phyloP scores from a whole-genome alignment of 106 monocot species.

The Gastrodia elata region DNA sequence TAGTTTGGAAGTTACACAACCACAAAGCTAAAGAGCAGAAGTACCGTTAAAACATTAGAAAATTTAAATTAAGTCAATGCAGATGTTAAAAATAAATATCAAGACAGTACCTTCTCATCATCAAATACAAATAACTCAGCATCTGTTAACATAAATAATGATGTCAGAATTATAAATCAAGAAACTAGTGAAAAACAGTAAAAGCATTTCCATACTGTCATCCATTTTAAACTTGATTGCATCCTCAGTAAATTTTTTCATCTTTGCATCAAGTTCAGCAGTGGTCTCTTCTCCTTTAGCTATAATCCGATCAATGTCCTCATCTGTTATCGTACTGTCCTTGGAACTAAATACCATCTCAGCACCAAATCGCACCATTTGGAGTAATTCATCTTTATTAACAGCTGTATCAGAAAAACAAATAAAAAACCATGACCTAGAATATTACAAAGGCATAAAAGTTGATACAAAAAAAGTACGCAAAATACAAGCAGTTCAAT shows the following conservation, averaged over 20 bases:
- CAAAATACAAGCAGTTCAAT: not conserved
- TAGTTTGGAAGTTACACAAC: slow-evolving; percentile 2
- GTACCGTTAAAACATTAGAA: not conserved
- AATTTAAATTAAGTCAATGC: not conserved
- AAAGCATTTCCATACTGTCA: slow-evolving; percentile 55
- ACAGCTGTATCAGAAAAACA: slow-evolving; percentile 47
- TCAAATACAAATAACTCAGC: slow-evolving; percentile 94
- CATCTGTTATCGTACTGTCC: slow-evolving; percentile 94
- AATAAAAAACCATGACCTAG: slow-evolving; percentile 1
- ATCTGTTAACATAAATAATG: slow-evolving; percentile 43
- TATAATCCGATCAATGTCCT: slow-evolving; percentile 96
- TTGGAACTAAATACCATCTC: slow-evolving; percentile 99
- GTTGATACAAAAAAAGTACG: not conserved
- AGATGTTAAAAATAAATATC: not conserved
- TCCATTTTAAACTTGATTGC: slow-evolving; percentile 99
- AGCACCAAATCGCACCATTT: slow-evolving; percentile 99
- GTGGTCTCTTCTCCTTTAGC: slow-evolving; percentile 99
- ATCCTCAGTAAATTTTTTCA: slow-evolving; percentile 99
- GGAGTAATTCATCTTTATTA: slow-evolving; percentile 95
- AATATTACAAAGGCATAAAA: not conserved
- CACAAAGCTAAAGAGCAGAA: not conserved
- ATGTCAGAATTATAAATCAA: not conserved
- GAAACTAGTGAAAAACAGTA: not conserved
- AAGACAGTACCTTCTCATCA: slow-evolving; percentile 69
- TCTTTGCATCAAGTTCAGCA: slow-evolving; percentile 94